Evolutionary conservation across 1,284 basidiomycete genomes (phyloP), one percentile per base, ranked within the genome.

Genomic region (Flammula alnicola): DNA sequence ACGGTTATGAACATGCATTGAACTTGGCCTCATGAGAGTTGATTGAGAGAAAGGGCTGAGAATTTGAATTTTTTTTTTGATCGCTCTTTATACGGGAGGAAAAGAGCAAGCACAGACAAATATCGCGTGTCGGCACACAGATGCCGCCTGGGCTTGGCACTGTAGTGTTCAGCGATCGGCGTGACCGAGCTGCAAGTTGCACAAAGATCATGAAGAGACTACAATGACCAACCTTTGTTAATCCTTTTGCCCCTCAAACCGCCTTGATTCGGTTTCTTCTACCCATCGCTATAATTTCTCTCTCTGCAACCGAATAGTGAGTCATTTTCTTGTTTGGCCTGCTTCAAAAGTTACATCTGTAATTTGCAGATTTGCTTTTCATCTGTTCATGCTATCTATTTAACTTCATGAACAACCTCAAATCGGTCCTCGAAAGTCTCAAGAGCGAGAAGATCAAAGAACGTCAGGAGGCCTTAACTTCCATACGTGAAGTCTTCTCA

Each of bases 401-500:
- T n/a, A n/a, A n/a, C n/a, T n/a, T 51, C n/a, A 54, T 74, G 71
- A 67, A 63, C 38, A 79, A 71, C 53, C 63, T 81, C 44, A 73
- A 75, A 51, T 64, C 68, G 38, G 78, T 86, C 9, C 66, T 88
- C 26, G 65, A 74, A 6, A 74, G 73, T 48, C 75, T 89, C 54
- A 73, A 75, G 47, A 85, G 84, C 60, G 78, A 82, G 51, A 93
- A 86, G 61, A 73, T 88, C 64, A 88, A 83, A 60, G 86, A 89
- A 22, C 79, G 93, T 8, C 78, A 83, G 51, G 81, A 88, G 50
- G 92, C 84, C 12, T 65, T 91, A 19, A 56, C 73, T 4, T 62
- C 73, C 16, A 71, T 95, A 25, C 79, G 82, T 27, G 75, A 76
- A 19, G 72, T 81, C 33, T 89, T 95, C 54, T 66, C 75, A n/a